Evolutionary conservation across 768 basidiomycete species (phyloP), one percentile per base, ranked within the genome.

Genomic region (Tremella fuciformis): DNA sequence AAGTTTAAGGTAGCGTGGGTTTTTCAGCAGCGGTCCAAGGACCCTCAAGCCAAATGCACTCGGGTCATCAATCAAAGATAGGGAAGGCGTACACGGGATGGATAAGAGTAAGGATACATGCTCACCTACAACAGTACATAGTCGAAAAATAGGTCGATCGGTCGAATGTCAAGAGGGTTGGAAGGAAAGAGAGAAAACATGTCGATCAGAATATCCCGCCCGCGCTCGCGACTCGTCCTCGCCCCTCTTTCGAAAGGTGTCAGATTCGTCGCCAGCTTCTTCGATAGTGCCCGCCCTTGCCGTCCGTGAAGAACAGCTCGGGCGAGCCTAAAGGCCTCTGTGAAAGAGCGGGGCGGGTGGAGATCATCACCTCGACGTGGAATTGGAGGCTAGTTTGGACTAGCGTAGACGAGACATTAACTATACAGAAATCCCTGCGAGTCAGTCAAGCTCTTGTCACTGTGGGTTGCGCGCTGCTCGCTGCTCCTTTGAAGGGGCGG

Each of bases 41-140:
- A 57, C 64, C 71, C 66, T 73, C 69, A 69, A 73, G 71, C 71
- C 71, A 73, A 73, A 73, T 73, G 71, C 71, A 73, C 71, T 73
- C 71, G 40, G 67, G 71, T 73, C 71, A 73, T 73, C 71, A 64
- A 37, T 39, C 22, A 15, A 22, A 24, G 49, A 25, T 41, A 38
- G 38, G 15, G 51, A 47, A 13, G n/a, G 26, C 51, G 29, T 9
- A 37, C 3, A 24, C 13, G 38, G 38, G 18, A 24, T 11, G 34
- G 29, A n/a, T n/a, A 29, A 29, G 51, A 18, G 49, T 37, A 34
- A n/a, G 24, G 38, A 64, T 72, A 66, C 70, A 72, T 69, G 70
- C 70, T 72, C 70, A 72, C 70, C 67, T 62, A 49, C 52, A 59
- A 59, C 38, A 49, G 64, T 26, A 60, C 26, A 37, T 50, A 38